Evolutionary conservation across 495 filamentous ascomycete species (phyloP), one percentile per base, ranked within the genome.

Genomic region (Penicillium robsamsonii): DNA sequence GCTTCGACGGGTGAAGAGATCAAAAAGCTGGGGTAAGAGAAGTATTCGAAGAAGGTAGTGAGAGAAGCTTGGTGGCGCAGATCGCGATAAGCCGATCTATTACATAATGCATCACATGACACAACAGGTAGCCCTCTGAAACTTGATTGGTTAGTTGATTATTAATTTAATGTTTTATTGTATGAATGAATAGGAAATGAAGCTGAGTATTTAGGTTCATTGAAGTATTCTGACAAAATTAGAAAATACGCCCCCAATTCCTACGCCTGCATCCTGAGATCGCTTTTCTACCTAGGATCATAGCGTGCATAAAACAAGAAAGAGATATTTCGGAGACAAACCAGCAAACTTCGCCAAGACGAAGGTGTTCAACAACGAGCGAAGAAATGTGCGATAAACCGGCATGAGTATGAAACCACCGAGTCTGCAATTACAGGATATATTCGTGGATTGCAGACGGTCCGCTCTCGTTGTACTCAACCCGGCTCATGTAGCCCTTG

Each of bases 391-490:
- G 58, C 44, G 53, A 56, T 29, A 52, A 48, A 51, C 27, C 40
- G 35, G 56, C 33, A 58, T 56, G 35, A 29, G 46, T 38, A 52
- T 40, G 4, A 25, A 43, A 22, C 17, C 40, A 15, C 35, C 18
- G 31, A 59, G 12, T 22, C 15, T 38, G 51, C 46, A 22, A 53
- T 75, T 56, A 75, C 62, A 75, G 53, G 44, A 57, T 46, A 58
- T 69, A 78, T 55, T 82, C 79, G 61, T 89, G 87, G 54, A 92
- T 88, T 12, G 83, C 86, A 5, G 75, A 77, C 0, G 89, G 89
- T 2, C 89, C 89, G 35, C 83, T 77, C 65, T 92, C 88, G 69
- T 92, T 92, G 70, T 90, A 92, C 64, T 90, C 87, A 9, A 81
- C 77, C 44, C 89, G 76, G 15, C 79, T 85, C 79, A 92, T 82